Conservation (phyloP, 192 early-diverging fungal species). For the Kickxella alabastrina region DNA sequence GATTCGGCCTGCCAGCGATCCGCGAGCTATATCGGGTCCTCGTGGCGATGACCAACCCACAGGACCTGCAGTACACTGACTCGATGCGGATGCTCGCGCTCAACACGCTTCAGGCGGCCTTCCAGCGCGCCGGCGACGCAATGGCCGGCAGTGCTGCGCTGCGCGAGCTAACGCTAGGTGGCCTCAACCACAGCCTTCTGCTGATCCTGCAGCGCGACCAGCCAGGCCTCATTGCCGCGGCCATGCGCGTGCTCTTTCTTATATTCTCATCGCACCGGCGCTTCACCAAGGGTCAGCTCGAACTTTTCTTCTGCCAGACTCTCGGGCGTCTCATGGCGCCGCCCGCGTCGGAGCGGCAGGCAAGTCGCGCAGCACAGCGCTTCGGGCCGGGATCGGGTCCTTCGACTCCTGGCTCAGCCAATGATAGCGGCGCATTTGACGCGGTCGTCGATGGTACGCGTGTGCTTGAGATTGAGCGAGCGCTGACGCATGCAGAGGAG, state of each 20-base stretch:
- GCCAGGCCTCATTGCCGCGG: slow-evolving; percentile 25
- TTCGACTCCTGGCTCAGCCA: neutral
- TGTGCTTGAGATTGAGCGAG: slow-evolving; percentile 21
- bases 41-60: slow-evolving; percentile 84
- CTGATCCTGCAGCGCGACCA: slow-evolving; percentile 57
- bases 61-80: slow-evolving; percentile 89
- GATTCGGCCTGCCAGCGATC: slow-evolving; percentile 76
- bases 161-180: slow-evolving; percentile 71
- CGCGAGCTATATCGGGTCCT: slow-evolving; percentile 88
- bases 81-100: slow-evolving; percentile 88
- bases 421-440: neutral
- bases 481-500: slow-evolving; percentile 35
- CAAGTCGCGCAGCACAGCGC: slow-evolving; percentile 17
- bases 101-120: slow-evolving; percentile 76
- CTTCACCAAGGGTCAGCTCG: slow-evolving; percentile 40
- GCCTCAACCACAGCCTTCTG: slow-evolving; percentile 82
- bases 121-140: slow-evolving; percentile 80
- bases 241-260: slow-evolving; percentile 54
- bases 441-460: neutral
- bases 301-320: slow-evolving; percentile 50
- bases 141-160: slow-evolving; percentile 62
- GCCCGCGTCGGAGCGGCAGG: slow-evolving; percentile 28
- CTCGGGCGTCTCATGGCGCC: slow-evolving; percentile 40
- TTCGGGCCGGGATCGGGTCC: slow-evolving; percentile 2
- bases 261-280: slow-evolving; percentile 43